Evolutionary conservation across 2,329 filamentous ascomycete genomes (phyloP), one percentile per base, ranked within the genome.

Genomic region (Aspergillus sp.): DNA sequence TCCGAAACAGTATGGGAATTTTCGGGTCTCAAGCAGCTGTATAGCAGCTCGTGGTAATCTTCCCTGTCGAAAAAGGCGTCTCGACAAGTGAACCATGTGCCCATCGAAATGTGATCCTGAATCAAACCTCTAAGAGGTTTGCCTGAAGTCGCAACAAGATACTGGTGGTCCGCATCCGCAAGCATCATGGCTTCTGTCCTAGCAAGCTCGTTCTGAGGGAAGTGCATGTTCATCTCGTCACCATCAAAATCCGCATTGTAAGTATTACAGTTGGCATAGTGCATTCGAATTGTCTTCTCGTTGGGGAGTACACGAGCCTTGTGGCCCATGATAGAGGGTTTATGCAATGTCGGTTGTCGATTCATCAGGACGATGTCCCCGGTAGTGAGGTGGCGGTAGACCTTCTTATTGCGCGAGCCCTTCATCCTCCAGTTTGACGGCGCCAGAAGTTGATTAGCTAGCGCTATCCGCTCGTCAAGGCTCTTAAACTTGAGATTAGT

Each of bases 221-320:
- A 98, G 77, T 99, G 95, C 93, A 99, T 96, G 75, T 99, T 99
- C 95, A 99, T 99, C 76, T 99, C 95, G 72, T 99, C 95, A 74
- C 95, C 95, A 70, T 99, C 96, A 71, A 99, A 99, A 82, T 99
- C 95, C 33, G 95, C 95, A 68, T 99, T 99, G 82, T 99, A 99
- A 0, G 95, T 97, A 71, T 99, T 99, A 75, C 95, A 98, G 74
- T 99, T 99, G 68, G 95, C 93, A 77, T 99, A 99, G 79, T 99
- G 95, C 93, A 99, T 98, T 64, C 95, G 92, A 72, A 99, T 93
- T 0, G 95, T 98, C 78, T 96, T 96, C 75, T 99, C 96, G 37
- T 92, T 93, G 0, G 91, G 90, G 17, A 99, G 79, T 5, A 99
- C 93, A 59, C 93, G 86, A 51, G 95, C 95, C 67, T 93, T 86